A percentile compares a stretch with the other conserved stretches of the same genome.
Evolutionary conservation across 225 moss, liverwort and hornwort genomes (phyloP).

Genomic region (Thuidium tamariscinum): DNA sequence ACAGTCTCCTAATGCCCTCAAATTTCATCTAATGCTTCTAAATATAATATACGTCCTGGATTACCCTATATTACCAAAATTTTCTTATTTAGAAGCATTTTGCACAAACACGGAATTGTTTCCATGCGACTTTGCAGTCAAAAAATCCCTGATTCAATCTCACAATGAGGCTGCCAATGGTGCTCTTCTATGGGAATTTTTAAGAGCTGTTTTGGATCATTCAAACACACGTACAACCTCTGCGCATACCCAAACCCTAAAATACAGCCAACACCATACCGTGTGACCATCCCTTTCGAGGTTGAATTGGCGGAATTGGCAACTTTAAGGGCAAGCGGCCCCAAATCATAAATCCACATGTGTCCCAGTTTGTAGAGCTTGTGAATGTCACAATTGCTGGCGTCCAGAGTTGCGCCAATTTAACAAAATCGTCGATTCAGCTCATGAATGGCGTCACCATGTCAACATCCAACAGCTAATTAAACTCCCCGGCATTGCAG

Average conservation of each 20-base stretch:
- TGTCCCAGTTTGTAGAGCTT: background rate
- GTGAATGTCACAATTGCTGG: background rate
- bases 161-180: background rate
- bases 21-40: too few species aligned
- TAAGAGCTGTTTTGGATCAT: background rate
- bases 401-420: background rate
- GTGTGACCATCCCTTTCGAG: background rate
- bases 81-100: background rate
- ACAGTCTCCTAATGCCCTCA: too few species aligned
- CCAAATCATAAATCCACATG: background rate
- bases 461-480: background rate
- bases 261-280: background rate
- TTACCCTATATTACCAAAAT: background rate
- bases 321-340: background rate
- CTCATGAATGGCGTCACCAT: background rate
- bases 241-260: background rate
- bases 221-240: background rate
- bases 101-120: background rate
- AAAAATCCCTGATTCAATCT: background rate
- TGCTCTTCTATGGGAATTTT: background rate
- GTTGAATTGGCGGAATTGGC: background rate
- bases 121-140: background rate
- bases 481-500: background rate
- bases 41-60: background rate
- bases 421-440: background rate